phyloP scores from a whole-genome alignment of 208 protist genomes.

The Leishmania amazonensis region DNA sequence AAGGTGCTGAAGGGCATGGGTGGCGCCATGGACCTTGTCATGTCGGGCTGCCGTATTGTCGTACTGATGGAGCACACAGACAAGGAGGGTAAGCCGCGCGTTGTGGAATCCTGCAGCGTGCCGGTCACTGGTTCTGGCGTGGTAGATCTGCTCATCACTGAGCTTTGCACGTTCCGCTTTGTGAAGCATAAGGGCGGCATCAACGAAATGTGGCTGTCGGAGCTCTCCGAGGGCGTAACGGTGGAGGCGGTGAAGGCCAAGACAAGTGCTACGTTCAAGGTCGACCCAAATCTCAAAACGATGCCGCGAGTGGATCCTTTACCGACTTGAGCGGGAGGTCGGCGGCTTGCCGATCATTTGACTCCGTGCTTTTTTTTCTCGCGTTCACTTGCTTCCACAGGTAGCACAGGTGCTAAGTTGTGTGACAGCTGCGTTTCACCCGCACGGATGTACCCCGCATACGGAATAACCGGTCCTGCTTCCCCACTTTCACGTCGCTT shows the following conservation, averaged over 20 bases:
- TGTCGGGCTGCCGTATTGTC: constrained; percentile 65
- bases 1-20: constrained; percentile 96
- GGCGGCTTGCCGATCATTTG: neutral
- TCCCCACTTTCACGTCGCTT: no score
- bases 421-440: neutral
- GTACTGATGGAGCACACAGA: constrained; percentile 95
- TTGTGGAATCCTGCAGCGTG: constrained; percentile 76
- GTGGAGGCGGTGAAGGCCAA: constrained; percentile 72
- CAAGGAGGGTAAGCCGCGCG: constrained; percentile 78
- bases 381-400: neutral
- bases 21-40: constrained; percentile 93
- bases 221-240: constrained; percentile 71
- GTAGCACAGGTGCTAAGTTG: no score
- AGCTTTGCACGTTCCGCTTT: constrained; percentile 92
- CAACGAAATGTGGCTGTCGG: constrained; percentile 58
- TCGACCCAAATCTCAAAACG: constrained; percentile 38
- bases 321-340: neutral
- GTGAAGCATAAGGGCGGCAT: constrained; percentile 3
- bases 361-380: constrained; percentile 2
- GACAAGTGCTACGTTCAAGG: constrained; percentile 47
- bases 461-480: neutral
- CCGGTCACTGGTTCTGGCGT: constrained; percentile 78
- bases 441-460: no score
- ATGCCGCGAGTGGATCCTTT: constrained; percentile 29
- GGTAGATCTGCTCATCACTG: constrained; percentile 93